Conservation (phyloP, 352 stramenopile genomes). For the Globisporangium alternatum region DNA sequence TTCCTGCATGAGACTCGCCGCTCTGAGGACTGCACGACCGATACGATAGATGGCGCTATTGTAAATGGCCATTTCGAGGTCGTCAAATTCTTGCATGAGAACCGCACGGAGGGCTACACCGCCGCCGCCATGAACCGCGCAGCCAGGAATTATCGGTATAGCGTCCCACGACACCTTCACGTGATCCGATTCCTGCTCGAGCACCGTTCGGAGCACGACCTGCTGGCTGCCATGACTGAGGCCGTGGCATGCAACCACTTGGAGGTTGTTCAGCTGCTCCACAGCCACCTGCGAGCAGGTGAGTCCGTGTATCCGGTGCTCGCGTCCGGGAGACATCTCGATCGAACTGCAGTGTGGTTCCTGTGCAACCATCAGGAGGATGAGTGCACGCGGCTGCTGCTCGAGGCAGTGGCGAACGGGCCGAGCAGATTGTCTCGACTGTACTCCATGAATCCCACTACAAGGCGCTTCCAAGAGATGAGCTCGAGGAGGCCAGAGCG, state of each 20-base stretch:
- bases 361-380: not conserved
- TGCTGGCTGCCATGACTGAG: not conserved
- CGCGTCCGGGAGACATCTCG: not conserved
- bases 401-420: not conserved
- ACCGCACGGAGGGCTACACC: constrained; percentile 3
- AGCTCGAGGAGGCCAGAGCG: not conserved
- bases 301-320: not conserved
- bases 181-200: not conserved
- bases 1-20: constrained; percentile 1
- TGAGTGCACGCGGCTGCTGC: not conserved
- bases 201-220: not conserved
- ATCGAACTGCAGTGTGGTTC: not conserved
- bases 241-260: not conserved
- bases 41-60: constrained; percentile 2
- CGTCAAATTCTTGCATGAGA: constrained; percentile 11
- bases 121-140: constrained; percentile 18
- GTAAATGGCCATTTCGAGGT: constrained; percentile 10
- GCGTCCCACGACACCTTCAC: too few species aligned
- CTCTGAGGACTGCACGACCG: not conserved
- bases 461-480: not conserved
- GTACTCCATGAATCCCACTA: not conserved
- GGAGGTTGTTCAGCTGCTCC: not conserved
- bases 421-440: not conserved
- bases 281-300: not conserved
- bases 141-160: not conserved